Base-by-base conservation (phyloP, 148 eudicot genomes). In the Rhododendron mucronatum region DNA sequence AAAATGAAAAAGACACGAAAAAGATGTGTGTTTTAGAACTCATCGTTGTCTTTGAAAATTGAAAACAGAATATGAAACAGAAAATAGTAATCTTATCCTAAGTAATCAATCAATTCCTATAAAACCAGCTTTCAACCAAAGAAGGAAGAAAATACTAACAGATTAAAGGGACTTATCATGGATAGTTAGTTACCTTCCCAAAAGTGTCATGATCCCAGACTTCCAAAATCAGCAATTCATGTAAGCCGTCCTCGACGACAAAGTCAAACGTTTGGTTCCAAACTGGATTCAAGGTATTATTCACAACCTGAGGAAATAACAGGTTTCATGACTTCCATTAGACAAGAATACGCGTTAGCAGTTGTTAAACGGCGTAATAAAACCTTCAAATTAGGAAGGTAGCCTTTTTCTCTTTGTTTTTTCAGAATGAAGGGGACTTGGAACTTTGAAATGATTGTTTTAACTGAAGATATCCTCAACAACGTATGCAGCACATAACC, bases 221-320 rank as follows among this genome's bases (percentile, higher is more conserved):
- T 81, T 96, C 99, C 71, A 92, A 78, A 51, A 95, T 91, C 7
- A 96, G 90, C 82, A 96, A 76, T 83, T 96, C 99, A 65, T 93
- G 99, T 87, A 95, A 91, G n/a, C 91, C 98, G 84, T 96, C 99
- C 88, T 96, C 99, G 39, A 96, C 93, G 13, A 96, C 92, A 83
- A 96, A 93, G 88, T 96, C 96, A 86, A 96, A 96, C 26, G 99
- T 95, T 87, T 96, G 98, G 86, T 96, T 92, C 99, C 99, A 96
- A 87, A 95, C 96, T 7, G 99, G 99, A 90, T 92, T 91, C 83
- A 96, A 82, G 30, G 95, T 94, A 69, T 95, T 90, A 82, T 92
- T 92, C 16, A 95, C 30, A 85, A 96, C 99, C 99, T 96, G 93
- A 69, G 59, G 51, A 69, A 74, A 74, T 28, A 61, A 63, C 15